Evolutionary conservation across 768 basidiomycete species (phyloP).

Genomic region (Kwoniella botswanensis): DNA sequence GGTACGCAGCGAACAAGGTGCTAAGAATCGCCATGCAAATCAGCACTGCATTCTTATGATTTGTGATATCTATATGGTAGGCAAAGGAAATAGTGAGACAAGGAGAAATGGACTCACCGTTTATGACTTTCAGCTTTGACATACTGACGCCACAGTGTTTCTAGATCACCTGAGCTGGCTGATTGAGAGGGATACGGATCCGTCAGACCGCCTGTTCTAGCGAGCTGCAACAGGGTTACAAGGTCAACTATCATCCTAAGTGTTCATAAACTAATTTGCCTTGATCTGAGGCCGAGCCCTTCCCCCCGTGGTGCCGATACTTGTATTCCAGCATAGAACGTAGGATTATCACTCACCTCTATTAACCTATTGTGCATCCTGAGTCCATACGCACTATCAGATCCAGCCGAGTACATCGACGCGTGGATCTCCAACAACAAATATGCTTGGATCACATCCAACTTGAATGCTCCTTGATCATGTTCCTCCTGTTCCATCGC

Average conservation of each 20-base stretch:
- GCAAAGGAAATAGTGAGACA: too few relatives aligned
- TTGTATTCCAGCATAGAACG: too few relatives aligned
- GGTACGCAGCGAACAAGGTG: slow-evolving; percentile 37
- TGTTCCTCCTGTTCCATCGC: neutral
- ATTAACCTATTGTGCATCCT: slow-evolving; percentile 31
- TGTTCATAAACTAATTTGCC: too few relatives aligned
- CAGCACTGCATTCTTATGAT: neutral
- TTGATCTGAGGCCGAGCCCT: too few relatives aligned
- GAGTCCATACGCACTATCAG: slow-evolving; percentile 29
- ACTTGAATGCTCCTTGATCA: neutral
- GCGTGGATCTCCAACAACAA: slow-evolving; percentile 33
- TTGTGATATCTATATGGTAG: neutral
- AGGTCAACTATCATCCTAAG: neutral
- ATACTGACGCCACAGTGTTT: slow-evolving; percentile 38
- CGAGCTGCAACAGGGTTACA: slow-evolving; percentile 20
- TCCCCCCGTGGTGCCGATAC: too few relatives aligned
- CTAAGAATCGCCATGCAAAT: slow-evolving; percentile 7
- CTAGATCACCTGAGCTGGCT: slow-evolving; percentile 22
- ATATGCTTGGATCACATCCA: slow-evolving; percentile 33
- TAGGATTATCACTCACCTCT: slow-evolving; percentile 28
- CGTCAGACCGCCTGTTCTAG: slow-evolving; percentile 35
- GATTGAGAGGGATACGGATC: slow-evolving; percentile 38
- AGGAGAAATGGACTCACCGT: slow-evolving; percentile 64
- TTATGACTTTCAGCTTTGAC: slow-evolving; percentile 60
- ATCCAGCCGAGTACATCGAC: slow-evolving; percentile 27